Evolutionary conservation across 257 asterid species (phyloP), one percentile per base, ranked within the genome.

Genomic region (Scutellaria baicalensis): DNA sequence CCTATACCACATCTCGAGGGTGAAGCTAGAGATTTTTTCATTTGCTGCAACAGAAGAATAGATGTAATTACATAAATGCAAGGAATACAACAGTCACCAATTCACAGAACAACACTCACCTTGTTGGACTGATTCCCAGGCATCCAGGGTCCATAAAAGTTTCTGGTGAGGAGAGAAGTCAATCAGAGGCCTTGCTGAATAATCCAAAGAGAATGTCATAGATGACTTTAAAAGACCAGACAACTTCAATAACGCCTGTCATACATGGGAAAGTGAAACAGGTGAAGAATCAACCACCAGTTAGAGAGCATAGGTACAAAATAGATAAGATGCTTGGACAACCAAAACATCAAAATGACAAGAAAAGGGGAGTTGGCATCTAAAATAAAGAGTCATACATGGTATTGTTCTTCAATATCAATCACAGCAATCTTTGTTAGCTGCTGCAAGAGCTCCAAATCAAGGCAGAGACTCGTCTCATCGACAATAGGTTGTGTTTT

Each of bases 1-100:
- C 68, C 83, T 80, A 75, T 79, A 82, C 99, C 99, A 94, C 95
- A 94, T 81, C 72, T 90, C 97, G 69, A 85, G 77, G 66, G 78
- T 77, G 75, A 76, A 86, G 80, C 87, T 79, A 59, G 95, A 78
- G 64, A 94, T 43, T 72, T 82, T 84, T 72, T 78, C 80, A 69
- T 60, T 81, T 16, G 45, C 95, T 75, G 86, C 75, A 74, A 78
- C 67, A 69, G 38, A 71, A 76, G 55, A 63, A 43, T 61, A 61
- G 59, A 65, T 12, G 62, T 58, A 70, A 68, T 69, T 17, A 62
- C n/a, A 59, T 60, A 70, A 62, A 64, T 48, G 64, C 8, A 1
- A 67, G 48, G 55, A 51, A 48, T 27, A 60, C 74, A 20, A 42
- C 21, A 44, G 9, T 43, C 38, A 64, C 69, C 20, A 70, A 69